Evolutionary conservation across 148 eudicot species (phyloP), one percentile per base, ranked within the genome.

Genomic region (Polygonum maritimum): DNA sequence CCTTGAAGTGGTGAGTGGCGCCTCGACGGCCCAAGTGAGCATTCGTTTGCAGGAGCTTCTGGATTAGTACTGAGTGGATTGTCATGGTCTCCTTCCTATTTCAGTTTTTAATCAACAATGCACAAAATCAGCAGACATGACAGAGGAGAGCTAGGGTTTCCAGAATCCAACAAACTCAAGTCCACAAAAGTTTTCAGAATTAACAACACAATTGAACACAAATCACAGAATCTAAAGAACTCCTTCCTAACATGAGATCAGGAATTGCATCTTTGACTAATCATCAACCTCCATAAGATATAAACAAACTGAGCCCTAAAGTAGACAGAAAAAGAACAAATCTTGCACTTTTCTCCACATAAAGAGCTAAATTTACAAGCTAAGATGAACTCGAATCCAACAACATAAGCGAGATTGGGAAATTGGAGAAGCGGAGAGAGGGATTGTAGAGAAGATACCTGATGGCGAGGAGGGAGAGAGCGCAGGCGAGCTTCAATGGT

Each of bases 11-110:
- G 84, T 91, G 85, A 57, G 88, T 79, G 10, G 88, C 84, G 14
- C 81, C 80, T 7, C 90, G 93, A 1, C 88, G 88, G 12, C 97
- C 95, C 4, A 90, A 7, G n/a, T 94, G 95, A 38, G 93, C 93
- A 84, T 90, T 91, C 1, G 98, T 87, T 79, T 78, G 74, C 0
- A 94, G 90, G 49, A 94, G 98, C 31, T 88, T 94, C 73, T 94
- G 98, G 77, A 94, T 91, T 9, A 91, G 78, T 0, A 80, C 89
- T 1, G 97, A 86, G n/a, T 94, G 98, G 73, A 91, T 86, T 58
- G 97, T 84, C 98, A 94, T 93, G 80, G 19, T 58, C 39, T 35
- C 40, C 12, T 13, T 12, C 69, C 69, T 63, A 33, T 31, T 3
- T 60, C 69, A 63, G 69, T 63, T 63, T 63, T 16, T 40, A 63